phyloP scores from a whole-genome alignment of 176 grass and related monocot species.

The Poa annua region DNA sequence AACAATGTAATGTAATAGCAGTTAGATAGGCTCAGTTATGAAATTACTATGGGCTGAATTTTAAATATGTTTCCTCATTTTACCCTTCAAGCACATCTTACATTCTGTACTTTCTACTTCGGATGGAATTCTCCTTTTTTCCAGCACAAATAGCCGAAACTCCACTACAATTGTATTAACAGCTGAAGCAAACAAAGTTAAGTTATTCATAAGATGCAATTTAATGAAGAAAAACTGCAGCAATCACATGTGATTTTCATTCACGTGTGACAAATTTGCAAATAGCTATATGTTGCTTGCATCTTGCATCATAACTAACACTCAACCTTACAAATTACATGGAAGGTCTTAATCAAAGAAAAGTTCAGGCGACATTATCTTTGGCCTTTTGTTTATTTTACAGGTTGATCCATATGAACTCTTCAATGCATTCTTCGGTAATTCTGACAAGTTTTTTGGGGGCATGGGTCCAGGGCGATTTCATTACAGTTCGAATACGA shows the following conservation, averaged over 20 bases:
- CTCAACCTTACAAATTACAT: background rate
- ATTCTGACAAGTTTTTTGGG: conserved; percentile 62
- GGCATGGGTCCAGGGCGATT: conserved; percentile 53
- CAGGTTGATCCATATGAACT: conserved; percentile 91
- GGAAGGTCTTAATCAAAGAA: background rate
- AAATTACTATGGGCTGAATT: background rate
- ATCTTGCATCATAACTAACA: background rate
- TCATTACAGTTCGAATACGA: conserved; percentile 55
- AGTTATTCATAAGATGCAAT: background rate
- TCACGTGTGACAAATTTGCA: background rate
- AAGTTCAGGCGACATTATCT: background rate
- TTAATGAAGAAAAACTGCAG: background rate
- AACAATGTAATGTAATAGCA: background rate
- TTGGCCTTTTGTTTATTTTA: conserved; percentile 36
- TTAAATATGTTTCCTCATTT: conserved; percentile 27
- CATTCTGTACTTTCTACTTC: background rate
- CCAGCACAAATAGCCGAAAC: background rate
- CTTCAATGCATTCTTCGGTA: conserved; percentile 83
- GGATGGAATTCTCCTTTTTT: background rate
- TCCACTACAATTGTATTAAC: background rate
- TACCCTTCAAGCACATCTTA: background rate
- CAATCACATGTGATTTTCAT: background rate
- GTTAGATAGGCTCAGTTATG: background rate
- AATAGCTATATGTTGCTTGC: background rate
- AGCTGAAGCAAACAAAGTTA: background rate